phyloP scores from a whole-genome alignment of 345 rosid genomes.

The Physaria fendleri region DNA sequence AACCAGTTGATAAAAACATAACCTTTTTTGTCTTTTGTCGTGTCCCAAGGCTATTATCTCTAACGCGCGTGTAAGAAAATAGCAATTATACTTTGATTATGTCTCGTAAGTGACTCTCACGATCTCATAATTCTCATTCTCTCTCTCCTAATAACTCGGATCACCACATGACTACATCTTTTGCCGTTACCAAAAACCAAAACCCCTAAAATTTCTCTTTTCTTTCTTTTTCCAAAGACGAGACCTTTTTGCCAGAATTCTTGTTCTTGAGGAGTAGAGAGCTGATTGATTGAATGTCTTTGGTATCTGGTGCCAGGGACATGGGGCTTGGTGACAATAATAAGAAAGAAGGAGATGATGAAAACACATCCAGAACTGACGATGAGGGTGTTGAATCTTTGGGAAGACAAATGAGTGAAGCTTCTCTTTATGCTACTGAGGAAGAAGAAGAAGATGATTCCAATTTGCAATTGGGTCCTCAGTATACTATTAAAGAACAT shows the following conservation, averaged over 20 bases:
- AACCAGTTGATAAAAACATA: no score
- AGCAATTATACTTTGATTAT: constrained; percentile 2
- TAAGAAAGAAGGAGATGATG: constrained; percentile 10
- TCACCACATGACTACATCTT: constrained; percentile 58
- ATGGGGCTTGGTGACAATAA: constrained; percentile 55
- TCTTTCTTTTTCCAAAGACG: not conserved
- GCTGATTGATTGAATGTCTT: constrained; percentile 49
- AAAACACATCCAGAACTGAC: constrained; percentile 16
- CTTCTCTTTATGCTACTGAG: constrained; percentile 36
- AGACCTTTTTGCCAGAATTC: not conserved
- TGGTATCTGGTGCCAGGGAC: constrained; percentile 45
- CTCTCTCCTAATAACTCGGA: constrained; percentile 45
- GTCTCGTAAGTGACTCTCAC: constrained; percentile 31
- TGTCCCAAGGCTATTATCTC: not conserved
- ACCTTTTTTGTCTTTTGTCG: not conserved
- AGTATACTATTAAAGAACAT: constrained; percentile 65
- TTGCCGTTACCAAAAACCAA: constrained; percentile 12
- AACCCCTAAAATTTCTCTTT: constrained; percentile 13
- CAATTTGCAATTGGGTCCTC: constrained; percentile 61
- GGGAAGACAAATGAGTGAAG: constrained; percentile 40
- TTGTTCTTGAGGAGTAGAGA: not conserved
- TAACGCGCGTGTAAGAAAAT: no score
- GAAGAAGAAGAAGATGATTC: constrained; percentile 52
- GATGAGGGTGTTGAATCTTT: constrained; percentile 32
- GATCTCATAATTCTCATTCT: constrained; percentile 8